Conservation (phyloP, 2,329 filamentous ascomycete species). For the Alternaria solani region DNA sequence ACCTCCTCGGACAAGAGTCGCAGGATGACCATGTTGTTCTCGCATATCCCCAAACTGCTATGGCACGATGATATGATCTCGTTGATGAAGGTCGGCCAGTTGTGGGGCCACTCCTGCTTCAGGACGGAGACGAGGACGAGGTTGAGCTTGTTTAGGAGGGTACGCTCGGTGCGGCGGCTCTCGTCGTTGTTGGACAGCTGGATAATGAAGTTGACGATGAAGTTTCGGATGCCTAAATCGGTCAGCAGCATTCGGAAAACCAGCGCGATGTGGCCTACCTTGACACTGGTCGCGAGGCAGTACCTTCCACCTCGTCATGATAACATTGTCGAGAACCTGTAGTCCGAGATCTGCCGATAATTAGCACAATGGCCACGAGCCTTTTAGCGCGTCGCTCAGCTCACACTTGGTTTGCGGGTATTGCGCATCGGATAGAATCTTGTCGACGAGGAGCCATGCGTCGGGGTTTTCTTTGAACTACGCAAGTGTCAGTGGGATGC, state of each 20-base stretch:
- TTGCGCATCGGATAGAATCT: slow-evolving; percentile 91
- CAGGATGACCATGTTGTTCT: slow-evolving; percentile 99
- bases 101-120: slow-evolving; percentile 99
- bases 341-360: slow-evolving; percentile 77
- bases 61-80: slow-evolving; percentile 98
- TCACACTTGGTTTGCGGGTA: slow-evolving; percentile 97
- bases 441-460: slow-evolving; percentile 96
- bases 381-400: slow-evolving; percentile 42
- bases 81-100: slow-evolving; percentile 99
- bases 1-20: slow-evolving; percentile 96
- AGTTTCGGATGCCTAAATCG: slow-evolving; percentile 88
- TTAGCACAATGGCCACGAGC: slow-evolving; percentile 43
- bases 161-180: slow-evolving; percentile 81
- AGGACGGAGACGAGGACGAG: slow-evolving; percentile 95
- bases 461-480: slow-evolving; percentile 99
- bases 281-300: slow-evolving; percentile 94
- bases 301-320: slow-evolving; percentile 99
- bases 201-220: slow-evolving; percentile 98
- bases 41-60: slow-evolving; percentile 94
- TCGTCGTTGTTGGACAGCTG: slow-evolving; percentile 91
- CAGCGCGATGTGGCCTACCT: slow-evolving; percentile 63
- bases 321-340: slow-evolving; percentile 97
- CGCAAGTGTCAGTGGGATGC: slow-evolving; percentile 28
- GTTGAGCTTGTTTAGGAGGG: slow-evolving; percentile 97
- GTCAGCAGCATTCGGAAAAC: slow-evolving; percentile 14